These are phyloP conservation scores for Colletotrichum sp. DNA, from an alignment of 2,329 filamentous ascomycete species.

Conservation along the genomic window DNA sequence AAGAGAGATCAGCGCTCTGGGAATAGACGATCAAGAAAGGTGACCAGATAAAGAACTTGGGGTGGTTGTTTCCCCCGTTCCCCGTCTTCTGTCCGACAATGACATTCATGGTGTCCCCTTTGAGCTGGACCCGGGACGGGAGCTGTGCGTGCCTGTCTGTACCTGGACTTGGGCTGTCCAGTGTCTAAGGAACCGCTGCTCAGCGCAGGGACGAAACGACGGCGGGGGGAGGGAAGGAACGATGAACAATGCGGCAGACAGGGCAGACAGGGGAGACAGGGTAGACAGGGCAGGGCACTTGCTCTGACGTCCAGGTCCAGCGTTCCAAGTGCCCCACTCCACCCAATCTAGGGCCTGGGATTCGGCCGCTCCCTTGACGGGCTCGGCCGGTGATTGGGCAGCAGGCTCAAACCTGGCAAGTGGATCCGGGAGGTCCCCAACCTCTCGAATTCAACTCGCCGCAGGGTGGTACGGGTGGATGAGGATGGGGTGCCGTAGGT, in stretches of 20 bases:
- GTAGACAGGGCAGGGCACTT: background rate
- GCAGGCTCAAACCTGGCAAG: conserved; percentile 10
- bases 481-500: background rate
- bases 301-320: background rate
- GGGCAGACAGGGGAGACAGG: background rate
- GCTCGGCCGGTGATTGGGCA: background rate
- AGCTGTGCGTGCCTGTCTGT: background rate
- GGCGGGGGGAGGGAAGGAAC: background rate
- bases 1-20: background rate
- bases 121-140: background rate
- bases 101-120: background rate
- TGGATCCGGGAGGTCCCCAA: conserved; percentile 27
- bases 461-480: conserved; percentile 3
- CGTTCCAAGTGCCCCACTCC: background rate
- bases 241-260: background rate
- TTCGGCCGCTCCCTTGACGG: conserved; percentile 3
- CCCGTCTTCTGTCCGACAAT: background rate
- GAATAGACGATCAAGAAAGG: background rate
- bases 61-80: background rate
- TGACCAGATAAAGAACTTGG: background rate
- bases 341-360: conserved; percentile 9
- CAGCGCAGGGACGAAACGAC: background rate
- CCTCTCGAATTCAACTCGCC: conserved; percentile 35
- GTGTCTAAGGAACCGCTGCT: background rate
- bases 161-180: background rate